A percentile compares a stretch with the other conserved stretches of the same genome.
Evolutionary conservation across 805 yeast genomes (phyloP).

Genomic region (Metschnikowia continentalis): DNA sequence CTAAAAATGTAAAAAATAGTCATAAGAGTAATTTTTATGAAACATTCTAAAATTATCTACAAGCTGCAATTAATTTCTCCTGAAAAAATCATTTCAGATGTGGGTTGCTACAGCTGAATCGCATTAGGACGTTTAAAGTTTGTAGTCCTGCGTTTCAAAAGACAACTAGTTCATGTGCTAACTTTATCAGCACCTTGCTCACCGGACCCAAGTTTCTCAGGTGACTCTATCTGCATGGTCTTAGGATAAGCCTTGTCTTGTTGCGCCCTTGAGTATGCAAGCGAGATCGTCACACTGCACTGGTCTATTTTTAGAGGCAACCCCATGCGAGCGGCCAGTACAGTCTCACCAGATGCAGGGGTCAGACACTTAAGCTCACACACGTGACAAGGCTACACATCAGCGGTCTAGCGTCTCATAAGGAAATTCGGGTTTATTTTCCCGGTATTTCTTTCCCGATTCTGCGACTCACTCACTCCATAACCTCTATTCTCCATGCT

Average conservation of each 20-base stretch:
- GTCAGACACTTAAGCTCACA: not conserved
- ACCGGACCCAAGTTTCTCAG: not conserved
- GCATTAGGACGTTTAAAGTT: no score
- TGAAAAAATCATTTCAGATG: no score
- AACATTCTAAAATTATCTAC: no score
- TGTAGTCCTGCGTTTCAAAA: no score
- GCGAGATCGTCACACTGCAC: constrained; percentile 1
- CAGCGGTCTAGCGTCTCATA: no score
- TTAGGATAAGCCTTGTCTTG: not conserved
- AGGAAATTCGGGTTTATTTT: no score
- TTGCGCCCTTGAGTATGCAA: not conserved
- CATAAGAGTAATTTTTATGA: no score
- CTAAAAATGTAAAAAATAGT: not conserved
- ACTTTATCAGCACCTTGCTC: no score
- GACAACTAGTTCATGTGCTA: no score
- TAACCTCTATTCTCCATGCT: not conserved
- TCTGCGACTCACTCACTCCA: not conserved
- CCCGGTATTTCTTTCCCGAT: not conserved
- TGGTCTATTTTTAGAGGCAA: not conserved
- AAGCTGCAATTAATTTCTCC: no score
- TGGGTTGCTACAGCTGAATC: no score
- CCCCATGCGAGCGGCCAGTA: not conserved
- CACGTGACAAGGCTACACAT: not conserved
- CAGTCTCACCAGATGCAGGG: not conserved
- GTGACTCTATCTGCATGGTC: not conserved